Base-by-base conservation (phyloP, 768 basidiomycete genomes). In the Kwoniella botswanensis region DNA sequence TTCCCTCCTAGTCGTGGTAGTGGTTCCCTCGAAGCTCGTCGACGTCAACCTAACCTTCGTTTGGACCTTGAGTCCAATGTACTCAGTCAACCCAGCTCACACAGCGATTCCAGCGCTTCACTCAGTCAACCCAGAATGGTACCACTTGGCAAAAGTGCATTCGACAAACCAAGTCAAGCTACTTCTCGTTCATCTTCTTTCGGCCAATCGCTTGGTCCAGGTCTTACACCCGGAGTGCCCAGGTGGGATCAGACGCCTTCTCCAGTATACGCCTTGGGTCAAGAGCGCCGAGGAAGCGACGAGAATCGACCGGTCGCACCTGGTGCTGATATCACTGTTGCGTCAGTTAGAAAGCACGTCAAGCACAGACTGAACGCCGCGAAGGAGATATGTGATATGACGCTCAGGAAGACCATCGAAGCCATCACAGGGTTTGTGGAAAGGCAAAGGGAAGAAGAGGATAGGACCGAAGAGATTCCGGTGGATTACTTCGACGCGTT, bases 331-430 rank as follows among this genome's bases (percentile, higher is more conserved):
- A 76, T 84, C 56, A 81, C 79, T 26, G 62, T 77, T 4, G 79
- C 79, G 1, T 79, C 79, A 29, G 85, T 98, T 73, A 87, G 92
- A 71, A 89, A 93, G 66, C 95, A 98, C 86, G 93, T 98, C 78
- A 93, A 92, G 50, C 89, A 93, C 73, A 90, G 97, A 68, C 89
- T 98, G 84, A 92, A 90, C 86, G 91, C 91, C 3, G 94, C 96
- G 68, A 98, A 99, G 86, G 89, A 92, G 62, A 92, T 93, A 74
- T 99, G 96, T 87, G 94, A 99, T 88, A 92, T 92, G 86, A 94
- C 97, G 84, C 89, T 99, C 10, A 90, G 91, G 80, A 91, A 93
- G 81, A 92, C 98, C 81, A 93, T 95, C 70, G 91, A 93, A 84
- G 93, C 90, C 71, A 94, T 99, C 86, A 96, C 96, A 73, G 84